These are phyloP conservation scores for Anaeramoeba ignava DNA, from an alignment of 78 protist species.

Conservation along the genomic window DNA sequence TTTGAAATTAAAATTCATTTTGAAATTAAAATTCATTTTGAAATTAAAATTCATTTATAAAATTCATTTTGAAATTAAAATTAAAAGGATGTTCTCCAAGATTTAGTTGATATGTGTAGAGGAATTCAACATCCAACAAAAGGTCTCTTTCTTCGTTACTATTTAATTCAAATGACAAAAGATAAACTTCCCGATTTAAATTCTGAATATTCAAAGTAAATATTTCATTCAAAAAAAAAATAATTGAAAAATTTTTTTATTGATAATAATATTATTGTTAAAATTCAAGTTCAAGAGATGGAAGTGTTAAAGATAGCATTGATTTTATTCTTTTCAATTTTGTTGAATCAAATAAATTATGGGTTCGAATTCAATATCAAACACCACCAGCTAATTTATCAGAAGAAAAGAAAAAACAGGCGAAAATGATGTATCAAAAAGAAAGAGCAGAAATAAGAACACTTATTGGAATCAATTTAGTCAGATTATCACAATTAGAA, in stretches of 20 bases:
- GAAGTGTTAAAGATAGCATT: slow-evolving; percentile 49
- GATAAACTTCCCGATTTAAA: slow-evolving; percentile 73
- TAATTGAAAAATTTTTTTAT: too few species aligned
- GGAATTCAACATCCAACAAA: too few species aligned
- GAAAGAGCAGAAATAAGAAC: slow-evolving; percentile 76
- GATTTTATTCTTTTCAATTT: slow-evolving; percentile 79
- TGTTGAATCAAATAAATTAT: slow-evolving; percentile 87
- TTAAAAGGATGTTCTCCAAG: slow-evolving; percentile 39
- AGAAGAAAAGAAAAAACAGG: slow-evolving; percentile 42
- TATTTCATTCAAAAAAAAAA: too few species aligned
- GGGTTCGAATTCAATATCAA: slow-evolving; percentile 93
- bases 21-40: too few species aligned
- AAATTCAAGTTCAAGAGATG: slow-evolving; percentile 12
- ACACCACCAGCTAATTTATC: too few species aligned
- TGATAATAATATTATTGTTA: slow-evolving; percentile 18
- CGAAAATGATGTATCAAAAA: background rate
- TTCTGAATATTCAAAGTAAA: too few species aligned
- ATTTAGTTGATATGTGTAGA: slow-evolving; percentile 91
- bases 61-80: too few species aligned
- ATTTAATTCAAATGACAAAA: slow-evolving; percentile 55
- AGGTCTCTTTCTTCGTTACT: slow-evolving; percentile 90
- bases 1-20: too few species aligned
- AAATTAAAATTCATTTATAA: too few species aligned
- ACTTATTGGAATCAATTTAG: slow-evolving; percentile 81
- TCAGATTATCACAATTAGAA: slow-evolving; percentile 65